Conservation (phyloP, 345 rosid species). For the Conringia planisiliqua region DNA sequence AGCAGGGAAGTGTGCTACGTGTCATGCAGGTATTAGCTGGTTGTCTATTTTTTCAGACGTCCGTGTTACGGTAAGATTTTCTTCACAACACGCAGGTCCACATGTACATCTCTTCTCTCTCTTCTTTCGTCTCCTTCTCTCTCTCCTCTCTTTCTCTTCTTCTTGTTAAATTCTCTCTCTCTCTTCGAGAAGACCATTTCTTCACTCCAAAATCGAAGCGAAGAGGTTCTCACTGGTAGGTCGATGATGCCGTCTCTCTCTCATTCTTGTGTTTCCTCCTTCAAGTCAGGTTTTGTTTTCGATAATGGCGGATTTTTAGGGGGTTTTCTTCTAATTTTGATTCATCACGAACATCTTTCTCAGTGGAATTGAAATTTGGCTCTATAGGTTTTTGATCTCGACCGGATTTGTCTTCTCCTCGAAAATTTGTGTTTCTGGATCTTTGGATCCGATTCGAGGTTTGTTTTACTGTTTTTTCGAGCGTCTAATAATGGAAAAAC, state of each 20-base stretch:
- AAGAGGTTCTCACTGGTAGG: constrained; percentile 39
- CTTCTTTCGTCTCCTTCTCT: constrained; percentile 12
- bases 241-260: neutral
- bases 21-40: constrained; percentile 11
- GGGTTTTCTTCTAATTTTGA: neutral
- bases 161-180: constrained; percentile 20
- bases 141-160: neutral
- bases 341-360: neutral
- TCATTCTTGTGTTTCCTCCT: neutral
- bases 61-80: constrained; percentile 54
- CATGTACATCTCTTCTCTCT: constrained; percentile 30
- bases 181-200: constrained; percentile 38
- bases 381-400: neutral
- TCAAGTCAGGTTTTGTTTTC: neutral
- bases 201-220: constrained; percentile 44
- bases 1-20: constrained; percentile 34
- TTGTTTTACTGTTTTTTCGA: neutral
- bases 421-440: neutral
- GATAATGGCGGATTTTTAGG: neutral
- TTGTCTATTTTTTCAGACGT: constrained; percentile 32
- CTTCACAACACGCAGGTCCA: constrained; percentile 25
- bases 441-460: constrained; percentile 13
- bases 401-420: constrained; percentile 16
- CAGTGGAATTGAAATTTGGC: no score
- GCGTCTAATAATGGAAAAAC: neutral